phyloP scores from a whole-genome alignment of 495 filamentous ascomycete genomes.

The Trichoderma reesei region DNA sequence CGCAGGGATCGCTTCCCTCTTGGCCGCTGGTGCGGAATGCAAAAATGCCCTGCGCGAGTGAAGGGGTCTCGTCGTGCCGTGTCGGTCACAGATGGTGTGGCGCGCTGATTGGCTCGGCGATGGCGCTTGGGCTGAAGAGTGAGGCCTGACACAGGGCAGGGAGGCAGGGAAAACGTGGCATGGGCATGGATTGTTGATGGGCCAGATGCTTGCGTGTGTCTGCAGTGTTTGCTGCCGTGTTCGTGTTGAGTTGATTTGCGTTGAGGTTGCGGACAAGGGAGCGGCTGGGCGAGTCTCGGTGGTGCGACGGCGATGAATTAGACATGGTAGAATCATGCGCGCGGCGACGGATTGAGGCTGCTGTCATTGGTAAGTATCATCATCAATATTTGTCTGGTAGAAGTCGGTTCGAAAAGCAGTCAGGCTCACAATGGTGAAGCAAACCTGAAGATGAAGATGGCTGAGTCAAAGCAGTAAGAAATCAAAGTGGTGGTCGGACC shows the following conservation, averaged over 20 bases:
- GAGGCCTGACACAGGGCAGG: neutral
- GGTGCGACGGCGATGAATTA: no score
- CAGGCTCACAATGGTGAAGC: no score
- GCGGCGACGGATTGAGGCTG: no score
- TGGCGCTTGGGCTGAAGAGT: slow-evolving; percentile 1
- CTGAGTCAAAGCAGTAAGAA: neutral
- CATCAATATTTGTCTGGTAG: no score
- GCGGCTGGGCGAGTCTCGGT: no score
- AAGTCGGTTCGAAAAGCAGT: no score
- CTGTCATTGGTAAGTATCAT: no score
- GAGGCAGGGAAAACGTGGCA: neutral
- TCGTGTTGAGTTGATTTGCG: neutral
- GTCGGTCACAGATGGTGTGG: neutral
- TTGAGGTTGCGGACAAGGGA: no score
- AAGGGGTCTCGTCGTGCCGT: neutral
- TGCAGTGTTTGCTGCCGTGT: no score
- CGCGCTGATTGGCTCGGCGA: slow-evolving; percentile 4
- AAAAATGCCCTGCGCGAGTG: neutral
- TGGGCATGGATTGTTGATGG: neutral
- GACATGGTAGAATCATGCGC: no score
- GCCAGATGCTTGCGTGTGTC: no score
- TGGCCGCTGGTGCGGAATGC: slow-evolving; percentile 4
- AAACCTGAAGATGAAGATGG: neutral
- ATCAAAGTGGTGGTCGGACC: neutral
- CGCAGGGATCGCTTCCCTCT: neutral